These are phyloP conservation scores for Sextonia rubra DNA, from an alignment of 164 flowering plant species.

Conservation along the genomic window DNA sequence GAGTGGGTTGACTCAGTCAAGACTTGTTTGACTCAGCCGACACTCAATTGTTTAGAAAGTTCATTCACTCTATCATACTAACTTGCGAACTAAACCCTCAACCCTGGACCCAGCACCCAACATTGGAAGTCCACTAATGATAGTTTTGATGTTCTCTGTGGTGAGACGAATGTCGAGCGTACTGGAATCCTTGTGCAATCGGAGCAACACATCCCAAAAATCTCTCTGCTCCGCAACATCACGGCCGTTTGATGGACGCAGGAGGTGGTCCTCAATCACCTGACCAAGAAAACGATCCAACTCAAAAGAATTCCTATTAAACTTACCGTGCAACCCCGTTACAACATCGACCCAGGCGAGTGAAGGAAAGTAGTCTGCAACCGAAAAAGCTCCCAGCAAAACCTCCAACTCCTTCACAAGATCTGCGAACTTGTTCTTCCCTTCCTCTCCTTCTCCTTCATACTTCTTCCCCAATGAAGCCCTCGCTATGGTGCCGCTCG, in stretches of 20 bases:
- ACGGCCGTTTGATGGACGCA: background rate
- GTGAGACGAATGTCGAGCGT: background rate
- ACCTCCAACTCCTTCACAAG: background rate
- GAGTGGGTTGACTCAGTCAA: no score
- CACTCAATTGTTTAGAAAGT: no score
- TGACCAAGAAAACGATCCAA: slow-evolving; percentile 16
- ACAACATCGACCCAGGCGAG: slow-evolving; percentile 23
- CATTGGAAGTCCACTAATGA: background rate
- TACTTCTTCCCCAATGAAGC: slow-evolving; percentile 20
- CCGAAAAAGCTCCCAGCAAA: slow-evolving; percentile 13
- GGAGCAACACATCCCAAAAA: slow-evolving; percentile 14
- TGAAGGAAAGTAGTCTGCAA: slow-evolving; percentile 22
- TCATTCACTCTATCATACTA: no score
- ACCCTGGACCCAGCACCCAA: no score
- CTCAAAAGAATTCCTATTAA: slow-evolving; percentile 8
- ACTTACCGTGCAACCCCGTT: slow-evolving; percentile 15
- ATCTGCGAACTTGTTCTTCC: slow-evolving; percentile 2
- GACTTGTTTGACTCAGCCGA: no score
- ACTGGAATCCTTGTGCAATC: slow-evolving; percentile 10
- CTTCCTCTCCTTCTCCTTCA: slow-evolving; percentile 1
- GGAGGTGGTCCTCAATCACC: slow-evolving; percentile 18
- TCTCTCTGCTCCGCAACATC: background rate
- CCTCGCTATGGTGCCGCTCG: background rate
- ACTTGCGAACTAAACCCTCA: no score
- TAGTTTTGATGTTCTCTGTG: slow-evolving; percentile 12